Evolutionary conservation across 768 basidiomycete genomes (phyloP), one percentile per base, ranked within the genome.

Genomic region (Phaffia australis): DNA sequence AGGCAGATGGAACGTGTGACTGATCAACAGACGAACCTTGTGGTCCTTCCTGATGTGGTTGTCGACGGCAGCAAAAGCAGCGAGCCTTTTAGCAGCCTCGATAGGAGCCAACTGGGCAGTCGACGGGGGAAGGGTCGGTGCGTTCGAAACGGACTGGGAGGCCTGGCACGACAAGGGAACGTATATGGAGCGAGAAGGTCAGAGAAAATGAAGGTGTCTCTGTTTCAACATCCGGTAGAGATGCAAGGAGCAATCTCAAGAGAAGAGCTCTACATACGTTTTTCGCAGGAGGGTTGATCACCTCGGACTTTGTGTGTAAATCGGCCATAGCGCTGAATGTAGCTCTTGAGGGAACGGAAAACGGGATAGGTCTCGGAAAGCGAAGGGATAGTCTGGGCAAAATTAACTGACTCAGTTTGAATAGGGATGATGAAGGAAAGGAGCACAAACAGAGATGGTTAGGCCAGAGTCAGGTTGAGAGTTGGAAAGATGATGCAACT

Each of bases 1-100:
- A n/a, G 56, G 29, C 23, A 58, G 29, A 42, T 14, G 56, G 11
- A 42, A 32, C 49, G 50, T 23, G 3, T 5, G 25, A 42, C 15
- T 30, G 47, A 30, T 27, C 19, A 29, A 35, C 2, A 23, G 47
- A 68, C 73, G 19, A 71, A 88, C 92, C 79, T 85, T 86, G 77
- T 97, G 87, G 71, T 89, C 82, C 30, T 86, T 83, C 64, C 81
- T 81, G 42, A 99, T 81, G 77, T 97, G 87, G 59, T 84, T 81
- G 75, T 98, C 94, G 1, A 99, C 94, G 0, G 95, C 95, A 0
- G 88, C 87, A 78, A 84, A 93, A 3, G 95, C 95, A 11, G 95
- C 95, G 21, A 94, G 81, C 62, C 83, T 81, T 78, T 99, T 99
- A 21, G 91, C 85, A 62, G 81, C 81, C 72, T 98, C 94, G 50